Conservation (phyloP, 257 asterid species). For the Fraxinus quadrangulata region DNA sequence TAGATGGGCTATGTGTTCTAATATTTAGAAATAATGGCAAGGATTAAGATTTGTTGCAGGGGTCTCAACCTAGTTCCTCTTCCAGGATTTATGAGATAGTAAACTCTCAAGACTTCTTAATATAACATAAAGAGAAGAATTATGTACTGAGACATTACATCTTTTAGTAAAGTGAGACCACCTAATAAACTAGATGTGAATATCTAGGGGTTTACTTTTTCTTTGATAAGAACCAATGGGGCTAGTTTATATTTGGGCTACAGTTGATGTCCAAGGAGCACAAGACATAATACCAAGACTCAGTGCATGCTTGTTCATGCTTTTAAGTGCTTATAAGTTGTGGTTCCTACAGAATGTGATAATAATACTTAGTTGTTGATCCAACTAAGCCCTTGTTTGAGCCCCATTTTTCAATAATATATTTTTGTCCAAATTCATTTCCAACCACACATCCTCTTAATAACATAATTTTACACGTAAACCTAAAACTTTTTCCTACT, state of each 20-base stretch:
- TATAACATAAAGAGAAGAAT: constrained; percentile 10
- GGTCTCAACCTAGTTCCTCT: constrained; percentile 17
- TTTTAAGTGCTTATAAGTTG: neutral
- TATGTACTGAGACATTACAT: neutral
- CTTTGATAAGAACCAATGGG: neutral
- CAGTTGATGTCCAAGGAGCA: constrained; percentile 17
- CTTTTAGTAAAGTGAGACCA: constrained; percentile 2
- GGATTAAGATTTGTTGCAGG: neutral
- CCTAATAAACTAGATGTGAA: neutral
- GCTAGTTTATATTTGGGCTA: constrained; percentile 1
- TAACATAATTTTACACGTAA: too few relatives aligned
- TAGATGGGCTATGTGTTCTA: neutral
- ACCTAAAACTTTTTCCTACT: too few relatives aligned
- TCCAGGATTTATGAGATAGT: constrained; percentile 8
- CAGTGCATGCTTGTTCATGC: neutral
- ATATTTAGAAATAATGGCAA: neutral
- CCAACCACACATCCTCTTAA: too few relatives aligned
- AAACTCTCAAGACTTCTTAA: constrained; percentile 5
- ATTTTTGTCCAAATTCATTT: too few relatives aligned
- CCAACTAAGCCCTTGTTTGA: too few relatives aligned
- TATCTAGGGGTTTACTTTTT: neutral
- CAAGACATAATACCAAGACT: neutral
- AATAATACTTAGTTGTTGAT: neutral
- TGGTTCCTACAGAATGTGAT: neutral
- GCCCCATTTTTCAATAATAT: too few relatives aligned